phyloP scores from a whole-genome alignment of 139 green algal genomes.

The Picochlorum sp. region DNA sequence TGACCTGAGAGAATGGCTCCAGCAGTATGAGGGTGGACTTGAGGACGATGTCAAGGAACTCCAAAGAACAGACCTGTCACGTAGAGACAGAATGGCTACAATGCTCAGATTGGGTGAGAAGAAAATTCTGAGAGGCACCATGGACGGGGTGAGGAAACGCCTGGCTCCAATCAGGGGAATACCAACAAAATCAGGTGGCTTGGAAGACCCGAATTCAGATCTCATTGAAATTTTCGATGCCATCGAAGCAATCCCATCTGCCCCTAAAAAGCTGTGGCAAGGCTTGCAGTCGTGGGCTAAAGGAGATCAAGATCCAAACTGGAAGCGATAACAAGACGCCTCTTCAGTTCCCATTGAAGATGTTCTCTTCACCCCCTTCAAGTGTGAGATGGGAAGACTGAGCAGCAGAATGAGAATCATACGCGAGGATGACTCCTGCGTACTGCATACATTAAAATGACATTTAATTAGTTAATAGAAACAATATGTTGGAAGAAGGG shows the following conservation, averaged over 20 bases:
- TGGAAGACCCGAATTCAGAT: conserved; percentile 86
- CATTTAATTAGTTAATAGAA: neutral
- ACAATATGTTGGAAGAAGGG: conserved; percentile 3
- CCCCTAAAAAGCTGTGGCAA: conserved; percentile 49
- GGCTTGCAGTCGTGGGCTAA: conserved; percentile 13
- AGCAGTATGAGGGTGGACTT: conserved; percentile 21
- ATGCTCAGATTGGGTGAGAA: conserved; percentile 65
- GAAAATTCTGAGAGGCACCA: conserved; percentile 54
- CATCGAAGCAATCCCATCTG: conserved; percentile 66
- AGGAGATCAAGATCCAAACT: conserved; percentile 27
- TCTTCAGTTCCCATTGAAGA: neutral
- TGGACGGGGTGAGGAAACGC: conserved; percentile 61
- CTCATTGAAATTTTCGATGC: conserved; percentile 86
- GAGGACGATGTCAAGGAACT: conserved; percentile 80
- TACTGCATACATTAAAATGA: neutral
- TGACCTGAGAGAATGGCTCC: conserved; percentile 63
- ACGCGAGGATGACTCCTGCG: too few relatives aligned
- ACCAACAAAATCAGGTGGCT: conserved; percentile 79
- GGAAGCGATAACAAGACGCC: neutral
- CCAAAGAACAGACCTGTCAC: conserved; percentile 37
- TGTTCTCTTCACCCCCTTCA: neutral
- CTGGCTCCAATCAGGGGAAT: conserved; percentile 93
- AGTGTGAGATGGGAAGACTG: neutral
- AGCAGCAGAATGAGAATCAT: too few relatives aligned
- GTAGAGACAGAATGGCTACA: conserved; percentile 41